Percentiles rank a stretch among this genome's conserved stretches.
Evolutionary conservation across 805 yeast species (phyloP).

Genomic region (Pichia phayaonensis): DNA sequence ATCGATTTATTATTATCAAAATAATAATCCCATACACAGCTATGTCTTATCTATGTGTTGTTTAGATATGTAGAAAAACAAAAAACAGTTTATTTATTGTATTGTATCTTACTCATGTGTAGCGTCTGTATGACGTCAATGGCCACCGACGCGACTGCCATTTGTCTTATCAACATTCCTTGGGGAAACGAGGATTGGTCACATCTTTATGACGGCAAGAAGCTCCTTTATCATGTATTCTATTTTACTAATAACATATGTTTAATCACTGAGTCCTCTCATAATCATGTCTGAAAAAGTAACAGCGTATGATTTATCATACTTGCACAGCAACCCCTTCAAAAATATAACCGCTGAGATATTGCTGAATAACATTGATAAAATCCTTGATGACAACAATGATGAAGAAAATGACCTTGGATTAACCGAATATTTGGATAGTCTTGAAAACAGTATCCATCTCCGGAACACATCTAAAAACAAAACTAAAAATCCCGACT

Average conservation of each 20-base stretch:
- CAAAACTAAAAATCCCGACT: background rate
- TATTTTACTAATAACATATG: too few relatives aligned
- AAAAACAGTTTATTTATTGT: background rate
- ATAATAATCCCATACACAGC: conserved; percentile 12
- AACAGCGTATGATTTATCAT: conserved; percentile 15
- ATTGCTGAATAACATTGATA: conserved; percentile 1
- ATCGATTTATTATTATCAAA: conserved; percentile 46
- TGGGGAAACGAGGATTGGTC: too few relatives aligned
- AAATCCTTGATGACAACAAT: background rate
- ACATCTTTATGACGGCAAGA: too few relatives aligned
- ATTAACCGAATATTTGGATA: background rate
- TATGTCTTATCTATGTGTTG: background rate
- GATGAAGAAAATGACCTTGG: background rate
- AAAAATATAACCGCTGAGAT: conserved; percentile 21
- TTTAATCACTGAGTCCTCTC: too few relatives aligned
- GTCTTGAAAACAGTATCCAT: too few relatives aligned
- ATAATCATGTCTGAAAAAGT: conserved; percentile 12
- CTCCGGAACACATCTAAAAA: too few relatives aligned
- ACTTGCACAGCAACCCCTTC: conserved; percentile 21
- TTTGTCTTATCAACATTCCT: too few relatives aligned
- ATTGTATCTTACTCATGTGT: too few relatives aligned
- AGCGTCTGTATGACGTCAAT: too few relatives aligned
- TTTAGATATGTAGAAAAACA: background rate
- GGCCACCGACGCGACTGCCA: too few relatives aligned
- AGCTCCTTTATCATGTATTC: too few relatives aligned